Percentiles rank a stretch among this genome's conserved stretches.
These are phyloP conservation scores for Nicotiana attenuata DNA, from an alignment of 257 asterid genomes.

Conservation along the genomic window DNA sequence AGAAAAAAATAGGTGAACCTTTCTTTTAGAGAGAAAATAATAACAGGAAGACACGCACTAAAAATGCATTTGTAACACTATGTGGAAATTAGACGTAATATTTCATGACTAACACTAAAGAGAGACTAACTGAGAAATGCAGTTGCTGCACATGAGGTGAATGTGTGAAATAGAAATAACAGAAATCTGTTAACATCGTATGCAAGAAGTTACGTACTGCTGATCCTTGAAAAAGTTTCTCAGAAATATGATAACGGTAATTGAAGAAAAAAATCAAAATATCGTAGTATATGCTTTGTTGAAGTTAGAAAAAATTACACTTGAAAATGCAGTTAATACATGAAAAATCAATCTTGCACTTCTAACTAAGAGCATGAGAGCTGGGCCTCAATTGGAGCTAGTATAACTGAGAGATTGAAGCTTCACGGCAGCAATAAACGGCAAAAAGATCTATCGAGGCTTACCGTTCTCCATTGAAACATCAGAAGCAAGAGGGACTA, in stretches of 20 bases:
- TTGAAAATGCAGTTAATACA: neutral
- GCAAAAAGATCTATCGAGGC: neutral
- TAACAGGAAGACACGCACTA: too few relatives aligned
- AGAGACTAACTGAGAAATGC: neutral
- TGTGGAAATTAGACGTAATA: neutral
- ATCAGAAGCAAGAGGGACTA: neutral
- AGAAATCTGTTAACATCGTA: too few relatives aligned
- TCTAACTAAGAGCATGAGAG: neutral
- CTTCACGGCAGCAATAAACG: neutral
- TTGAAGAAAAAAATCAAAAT: neutral
- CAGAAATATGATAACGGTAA: neutral
- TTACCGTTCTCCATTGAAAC: neutral
- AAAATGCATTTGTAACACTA: neutral
- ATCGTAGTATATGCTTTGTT: neutral
- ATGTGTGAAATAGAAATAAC: too few relatives aligned
- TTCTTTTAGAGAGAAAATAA: too few relatives aligned
- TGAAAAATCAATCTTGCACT: neutral
- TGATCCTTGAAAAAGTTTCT: neutral
- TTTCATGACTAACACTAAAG: neutral
- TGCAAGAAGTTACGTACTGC: neutral
- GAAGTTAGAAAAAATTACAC: neutral
- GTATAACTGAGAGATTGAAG: neutral
- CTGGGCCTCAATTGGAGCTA: neutral
- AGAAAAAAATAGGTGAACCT: too few relatives aligned
- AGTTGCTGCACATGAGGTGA: too few relatives aligned